Evolutionary conservation across 495 filamentous ascomycete species (phyloP).

Genomic region (Penicillium dipodomyicola): DNA sequence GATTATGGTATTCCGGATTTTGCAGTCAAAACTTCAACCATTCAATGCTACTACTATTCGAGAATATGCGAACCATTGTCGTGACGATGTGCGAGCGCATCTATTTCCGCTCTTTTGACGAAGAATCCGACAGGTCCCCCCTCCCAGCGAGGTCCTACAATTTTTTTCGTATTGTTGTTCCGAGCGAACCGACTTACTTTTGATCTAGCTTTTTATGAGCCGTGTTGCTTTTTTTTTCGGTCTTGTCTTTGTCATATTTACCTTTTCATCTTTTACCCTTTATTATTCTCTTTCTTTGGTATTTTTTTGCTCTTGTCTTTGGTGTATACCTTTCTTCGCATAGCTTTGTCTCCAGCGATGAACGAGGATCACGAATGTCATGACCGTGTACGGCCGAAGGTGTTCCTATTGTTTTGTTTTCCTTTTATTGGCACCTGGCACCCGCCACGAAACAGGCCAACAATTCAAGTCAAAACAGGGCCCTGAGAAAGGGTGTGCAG

Average conservation of each 20-base stretch:
- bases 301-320: constrained; percentile 20
- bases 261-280: constrained; percentile 26
- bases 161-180: constrained; percentile 22
- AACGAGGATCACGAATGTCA: constrained; percentile 51
- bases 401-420: constrained; percentile 26
- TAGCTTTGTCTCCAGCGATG: constrained; percentile 44
- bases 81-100: constrained; percentile 30
- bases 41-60: too few relatives aligned
- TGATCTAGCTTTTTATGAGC: constrained; percentile 18
- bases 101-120: constrained; percentile 23
- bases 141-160: constrained; percentile 22
- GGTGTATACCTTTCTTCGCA: constrained; percentile 46
- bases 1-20: too few relatives aligned
- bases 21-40: too few relatives aligned
- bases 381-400: constrained; percentile 47
- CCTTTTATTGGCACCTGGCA: constrained; percentile 14
- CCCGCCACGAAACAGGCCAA: constrained; percentile 4
- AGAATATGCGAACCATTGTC: constrained; percentile 22
- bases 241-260: constrained; percentile 29
- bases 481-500: constrained; percentile 8
- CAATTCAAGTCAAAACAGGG: constrained; percentile 3
- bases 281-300: constrained; percentile 14
- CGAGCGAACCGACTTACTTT: constrained; percentile 12
- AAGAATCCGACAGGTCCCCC: constrained; percentile 11
- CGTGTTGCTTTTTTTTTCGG: constrained; percentile 22